A percentile compares a stretch with the other conserved stretches of the same genome.
These are phyloP conservation scores for Anisodus acutangulus DNA, from an alignment of 257 asterid species.

Conservation along the genomic window DNA sequence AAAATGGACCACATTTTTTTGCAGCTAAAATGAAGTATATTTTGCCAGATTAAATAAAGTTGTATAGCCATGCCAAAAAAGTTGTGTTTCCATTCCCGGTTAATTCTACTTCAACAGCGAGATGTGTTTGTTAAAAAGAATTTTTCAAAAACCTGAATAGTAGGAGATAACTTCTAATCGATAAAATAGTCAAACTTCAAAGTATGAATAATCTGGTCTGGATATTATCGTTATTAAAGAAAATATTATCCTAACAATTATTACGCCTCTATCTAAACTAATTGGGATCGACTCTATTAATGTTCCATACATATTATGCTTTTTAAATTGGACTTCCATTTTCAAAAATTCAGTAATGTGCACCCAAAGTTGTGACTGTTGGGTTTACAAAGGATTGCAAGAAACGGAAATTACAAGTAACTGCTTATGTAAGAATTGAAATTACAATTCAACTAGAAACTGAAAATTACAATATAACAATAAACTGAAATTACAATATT, in stretches of 20 bases:
- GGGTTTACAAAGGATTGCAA: too few species aligned
- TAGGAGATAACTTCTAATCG: neutral
- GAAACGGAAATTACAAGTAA: too few species aligned
- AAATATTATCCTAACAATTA: neutral
- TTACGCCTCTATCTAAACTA: neutral
- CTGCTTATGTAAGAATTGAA: too few species aligned
- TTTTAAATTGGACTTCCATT: neutral
- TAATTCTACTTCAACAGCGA: neutral
- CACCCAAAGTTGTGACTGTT: neutral
- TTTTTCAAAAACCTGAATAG: too few species aligned
- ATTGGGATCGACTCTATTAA: neutral
- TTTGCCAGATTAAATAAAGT: neutral
- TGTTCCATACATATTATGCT: neutral
- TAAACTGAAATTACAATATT: too few species aligned
- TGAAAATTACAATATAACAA: too few species aligned
- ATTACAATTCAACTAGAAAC: too few species aligned
- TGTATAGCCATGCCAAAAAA: conserved; percentile 16
- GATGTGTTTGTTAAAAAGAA: neutral
- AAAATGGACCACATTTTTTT: conserved; percentile 48
- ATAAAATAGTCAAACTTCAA: neutral
- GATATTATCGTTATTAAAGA: neutral
- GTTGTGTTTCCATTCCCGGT: neutral
- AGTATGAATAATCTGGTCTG: neutral
- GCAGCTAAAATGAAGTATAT: neutral
- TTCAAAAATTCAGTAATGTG: neutral